phyloP scores from a whole-genome alignment of 768 basidiomycete species.

The Phaeolepiota aurea region DNA sequence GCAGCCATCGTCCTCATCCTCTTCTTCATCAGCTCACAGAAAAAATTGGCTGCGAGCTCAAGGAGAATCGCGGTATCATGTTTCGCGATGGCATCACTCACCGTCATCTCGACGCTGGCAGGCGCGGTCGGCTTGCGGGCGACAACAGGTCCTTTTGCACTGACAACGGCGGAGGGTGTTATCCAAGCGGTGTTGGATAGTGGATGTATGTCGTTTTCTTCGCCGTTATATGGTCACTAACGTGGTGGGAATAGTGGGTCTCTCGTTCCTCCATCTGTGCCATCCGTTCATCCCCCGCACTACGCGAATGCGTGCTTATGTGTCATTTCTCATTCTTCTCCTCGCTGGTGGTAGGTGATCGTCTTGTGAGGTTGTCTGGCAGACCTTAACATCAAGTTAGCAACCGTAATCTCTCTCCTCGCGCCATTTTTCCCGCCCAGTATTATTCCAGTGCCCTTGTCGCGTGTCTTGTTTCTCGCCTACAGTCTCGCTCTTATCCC shows the following conservation, averaged over 20 bases:
- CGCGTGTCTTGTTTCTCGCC: background rate
- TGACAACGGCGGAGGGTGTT: conserved; percentile 9
- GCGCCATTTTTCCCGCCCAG: background rate
- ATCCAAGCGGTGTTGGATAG: conserved; percentile 14
- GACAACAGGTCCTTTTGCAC: background rate
- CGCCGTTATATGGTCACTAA: background rate
- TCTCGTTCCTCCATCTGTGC: background rate
- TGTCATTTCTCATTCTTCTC: background rate
- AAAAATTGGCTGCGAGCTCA: conserved; percentile 4
- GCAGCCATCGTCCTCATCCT: conserved; percentile 11
- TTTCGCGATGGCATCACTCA: conserved; percentile 9
- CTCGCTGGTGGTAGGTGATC: too few species aligned
- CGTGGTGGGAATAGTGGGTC: background rate
- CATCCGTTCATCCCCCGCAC: too few species aligned
- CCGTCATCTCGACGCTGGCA: conserved; percentile 11
- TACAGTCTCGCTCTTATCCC: background rate
- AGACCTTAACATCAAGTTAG: background rate
- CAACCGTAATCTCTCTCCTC: background rate
- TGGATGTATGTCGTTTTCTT: conserved; percentile 9
- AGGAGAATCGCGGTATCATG: conserved; percentile 5
- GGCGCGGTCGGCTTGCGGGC: conserved; percentile 9
- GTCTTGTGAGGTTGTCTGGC: too few species aligned
- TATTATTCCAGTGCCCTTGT: background rate
- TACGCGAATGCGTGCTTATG: background rate
- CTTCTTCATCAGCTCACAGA: conserved; percentile 3